These are phyloP conservation scores for Cladosporium austrohemisphaericum DNA, from an alignment of 2,329 filamentous ascomycete genomes.

Conservation along the genomic window DNA sequence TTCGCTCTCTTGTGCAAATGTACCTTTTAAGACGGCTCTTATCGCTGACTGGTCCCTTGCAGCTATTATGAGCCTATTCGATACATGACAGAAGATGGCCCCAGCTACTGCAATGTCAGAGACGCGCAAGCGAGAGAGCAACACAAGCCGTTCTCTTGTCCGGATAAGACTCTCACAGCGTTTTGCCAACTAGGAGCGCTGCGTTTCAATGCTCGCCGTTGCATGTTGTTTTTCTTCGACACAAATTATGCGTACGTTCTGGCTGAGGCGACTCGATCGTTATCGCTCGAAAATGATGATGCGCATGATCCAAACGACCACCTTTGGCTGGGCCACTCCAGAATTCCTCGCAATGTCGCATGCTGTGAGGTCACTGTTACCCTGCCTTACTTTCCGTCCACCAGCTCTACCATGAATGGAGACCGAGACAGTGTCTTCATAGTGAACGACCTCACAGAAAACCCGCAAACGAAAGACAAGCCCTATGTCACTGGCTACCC, in stretches of 20 bases:
- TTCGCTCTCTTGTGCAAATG: neutral
- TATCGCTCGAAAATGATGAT: constrained; percentile 37
- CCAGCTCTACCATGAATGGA: constrained; percentile 15
- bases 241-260: constrained; percentile 48
- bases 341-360: constrained; percentile 27
- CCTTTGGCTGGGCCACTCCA: constrained; percentile 28
- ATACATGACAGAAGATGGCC: constrained; percentile 25
- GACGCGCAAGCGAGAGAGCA: constrained; percentile 22
- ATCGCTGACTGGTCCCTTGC: neutral
- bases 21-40: neutral
- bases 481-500: constrained; percentile 29
- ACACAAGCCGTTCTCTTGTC: constrained; percentile 29
- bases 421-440: constrained; percentile 21
- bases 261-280: constrained; percentile 50
- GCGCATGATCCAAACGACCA: constrained; percentile 24
- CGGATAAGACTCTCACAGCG: constrained; percentile 41
- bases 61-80: constrained; percentile 28
- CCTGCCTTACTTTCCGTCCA: constrained; percentile 20
- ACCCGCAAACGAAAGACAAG: constrained; percentile 26
- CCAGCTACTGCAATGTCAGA: constrained; percentile 25
- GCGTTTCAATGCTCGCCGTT: constrained; percentile 46
- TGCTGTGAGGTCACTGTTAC: constrained; percentile 32
- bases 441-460: constrained; percentile 29
- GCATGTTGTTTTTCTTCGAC: constrained; percentile 54
- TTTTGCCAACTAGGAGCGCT: constrained; percentile 52